Evolutionary conservation across 148 eudicot species (phyloP).

Genomic region (Silene latifolia): DNA sequence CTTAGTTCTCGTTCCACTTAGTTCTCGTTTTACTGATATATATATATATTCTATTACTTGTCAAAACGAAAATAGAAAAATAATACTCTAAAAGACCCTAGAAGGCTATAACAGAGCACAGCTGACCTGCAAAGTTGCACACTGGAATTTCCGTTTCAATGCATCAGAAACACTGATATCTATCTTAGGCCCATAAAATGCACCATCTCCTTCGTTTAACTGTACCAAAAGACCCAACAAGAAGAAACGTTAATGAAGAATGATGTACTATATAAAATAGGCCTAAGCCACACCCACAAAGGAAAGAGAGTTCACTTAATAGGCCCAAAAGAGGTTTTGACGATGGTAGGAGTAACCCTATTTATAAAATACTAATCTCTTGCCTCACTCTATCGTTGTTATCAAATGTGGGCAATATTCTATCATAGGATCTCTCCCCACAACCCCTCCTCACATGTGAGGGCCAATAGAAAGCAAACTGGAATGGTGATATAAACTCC

Average conservation of each 20-base stretch:
- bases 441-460: too few species aligned
- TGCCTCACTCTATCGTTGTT: too few species aligned
- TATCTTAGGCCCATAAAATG: slow-evolving; percentile 98
- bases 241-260: background rate
- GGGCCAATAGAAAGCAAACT: too few species aligned
- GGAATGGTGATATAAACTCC: too few species aligned
- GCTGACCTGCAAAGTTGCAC: slow-evolving; percentile 93
- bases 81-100: background rate
- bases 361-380: too few species aligned
- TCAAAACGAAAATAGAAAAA: background rate
- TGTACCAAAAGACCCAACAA: slow-evolving; percentile 20
- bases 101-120: background rate
- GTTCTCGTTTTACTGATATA: background rate
- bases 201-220: slow-evolving; percentile 98
- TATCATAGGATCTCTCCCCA: too few species aligned
- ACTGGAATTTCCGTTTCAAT: slow-evolving; percentile 92
- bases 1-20: background rate
- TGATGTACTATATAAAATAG: background rate
- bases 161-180: slow-evolving; percentile 98
- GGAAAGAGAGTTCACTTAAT: background rate
- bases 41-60: background rate
- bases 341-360: too few species aligned
- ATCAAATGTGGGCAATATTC: too few species aligned
- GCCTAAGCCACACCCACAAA: background rate
- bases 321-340: too few species aligned